Evolutionary conservation across 2,329 filamentous ascomycete genomes (phyloP).

Genomic region (Madurella fahalii): DNA sequence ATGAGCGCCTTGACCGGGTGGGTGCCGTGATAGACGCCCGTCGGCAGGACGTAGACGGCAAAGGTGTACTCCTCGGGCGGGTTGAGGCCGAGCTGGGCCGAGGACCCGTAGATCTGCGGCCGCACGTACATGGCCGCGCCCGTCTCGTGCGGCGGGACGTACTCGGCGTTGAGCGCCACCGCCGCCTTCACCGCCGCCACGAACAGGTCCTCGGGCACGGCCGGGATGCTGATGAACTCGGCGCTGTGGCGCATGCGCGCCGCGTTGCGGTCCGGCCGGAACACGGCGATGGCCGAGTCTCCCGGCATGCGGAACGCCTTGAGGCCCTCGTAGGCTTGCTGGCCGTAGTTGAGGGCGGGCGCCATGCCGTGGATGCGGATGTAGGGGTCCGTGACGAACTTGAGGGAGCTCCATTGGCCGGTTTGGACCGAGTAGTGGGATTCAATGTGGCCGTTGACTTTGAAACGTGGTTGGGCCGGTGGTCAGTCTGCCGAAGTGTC

Average conservation of each 20-base stretch:
- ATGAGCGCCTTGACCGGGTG: conserved; percentile 84
- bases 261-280: conserved; percentile 84
- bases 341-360: conserved; percentile 91
- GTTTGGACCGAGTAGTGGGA: conserved; percentile 73
- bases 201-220: conserved; percentile 73
- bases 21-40: conserved; percentile 88
- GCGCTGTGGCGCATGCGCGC: conserved; percentile 79
- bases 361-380: conserved; percentile 93
- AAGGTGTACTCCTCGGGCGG: conserved; percentile 93
- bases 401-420: conserved; percentile 70
- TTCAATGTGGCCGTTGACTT: conserved; percentile 95
- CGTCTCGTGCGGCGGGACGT: conserved; percentile 82
- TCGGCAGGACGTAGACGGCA: conserved; percentile 83
- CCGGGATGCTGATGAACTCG: conserved; percentile 76
- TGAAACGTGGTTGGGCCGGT: neutral
- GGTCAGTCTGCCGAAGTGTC: neutral
- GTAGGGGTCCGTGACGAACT: conserved; percentile 78
- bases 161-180: conserved; percentile 83
- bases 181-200: conserved; percentile 71
- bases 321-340: conserved; percentile 97
- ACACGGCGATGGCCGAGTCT: conserved; percentile 70
- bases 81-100: conserved; percentile 78
- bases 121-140: conserved; percentile 91
- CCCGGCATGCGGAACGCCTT: conserved; percentile 84
- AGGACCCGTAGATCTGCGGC: conserved; percentile 81